These are phyloP conservation scores for Cyclostephanos invisitatus DNA, from an alignment of 108 stramenopile species.

Conservation along the genomic window DNA sequence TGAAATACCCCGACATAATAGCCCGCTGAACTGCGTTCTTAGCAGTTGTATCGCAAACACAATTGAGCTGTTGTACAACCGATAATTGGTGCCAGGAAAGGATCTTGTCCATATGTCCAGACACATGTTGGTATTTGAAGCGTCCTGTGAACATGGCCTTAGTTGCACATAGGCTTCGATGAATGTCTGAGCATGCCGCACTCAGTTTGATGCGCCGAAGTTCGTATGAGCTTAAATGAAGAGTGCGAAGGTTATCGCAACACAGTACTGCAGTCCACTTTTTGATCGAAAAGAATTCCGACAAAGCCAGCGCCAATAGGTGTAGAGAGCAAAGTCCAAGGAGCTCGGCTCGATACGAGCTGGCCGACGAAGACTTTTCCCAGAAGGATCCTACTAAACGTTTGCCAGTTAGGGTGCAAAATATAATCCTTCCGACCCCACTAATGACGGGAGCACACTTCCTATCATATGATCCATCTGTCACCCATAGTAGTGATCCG, in stretches of 20 bases:
- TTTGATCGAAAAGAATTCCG: no score
- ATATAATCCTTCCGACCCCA: conserved; percentile 1
- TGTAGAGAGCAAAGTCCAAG: no score
- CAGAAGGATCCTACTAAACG: background rate
- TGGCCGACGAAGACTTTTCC: background rate
- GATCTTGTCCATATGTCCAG: background rate
- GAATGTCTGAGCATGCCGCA: background rate
- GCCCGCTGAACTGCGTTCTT: background rate
- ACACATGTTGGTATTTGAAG: background rate
- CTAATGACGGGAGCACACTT: background rate
- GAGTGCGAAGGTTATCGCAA: background rate
- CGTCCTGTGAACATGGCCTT: background rate
- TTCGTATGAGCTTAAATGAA: background rate
- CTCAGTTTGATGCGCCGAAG: background rate
- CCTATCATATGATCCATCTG: background rate
- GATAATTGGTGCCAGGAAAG: background rate
- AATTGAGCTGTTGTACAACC: no score
- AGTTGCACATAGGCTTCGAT: background rate
- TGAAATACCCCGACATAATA: background rate
- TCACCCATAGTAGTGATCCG: background rate
- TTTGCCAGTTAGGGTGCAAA: background rate
- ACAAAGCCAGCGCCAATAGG: no score
- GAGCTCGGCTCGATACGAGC: background rate
- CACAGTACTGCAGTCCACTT: no score
- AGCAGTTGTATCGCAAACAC: background rate